Base-by-base conservation (phyloP, 2,329 filamentous ascomycete species). In the Remersonia thermophila region DNA sequence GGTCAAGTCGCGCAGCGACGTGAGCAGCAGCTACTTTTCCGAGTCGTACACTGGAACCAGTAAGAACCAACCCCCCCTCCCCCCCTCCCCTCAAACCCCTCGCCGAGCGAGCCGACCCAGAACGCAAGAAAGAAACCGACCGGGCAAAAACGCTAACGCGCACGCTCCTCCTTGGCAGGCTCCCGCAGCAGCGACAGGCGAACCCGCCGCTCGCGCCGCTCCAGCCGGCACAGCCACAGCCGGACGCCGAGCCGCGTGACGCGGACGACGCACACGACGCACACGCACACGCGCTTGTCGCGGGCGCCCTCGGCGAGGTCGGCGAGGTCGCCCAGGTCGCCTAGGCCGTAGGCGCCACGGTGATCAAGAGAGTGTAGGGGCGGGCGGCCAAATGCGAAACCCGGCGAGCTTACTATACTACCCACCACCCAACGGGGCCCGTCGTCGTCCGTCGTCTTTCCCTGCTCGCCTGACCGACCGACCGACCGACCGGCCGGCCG, bases 41-140 rank as follows among this genome's bases (percentile, higher is more conserved):
- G 67, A 68, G 50, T 69, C 64, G 35, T 74, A 71, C 54, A 65
- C 63, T 15, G 63, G 60, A 43, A 63, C 64, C 44, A 71, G 69
- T 72, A 59, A 67, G 69, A n/a, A n/a, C n/a, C n/a, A n/a, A n/a
- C n/a, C n/a, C n/a, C n/a, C n/a, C n/a, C 70, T 51, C 45, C 39
- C 20, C 29, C 37, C 36, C 31, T 25, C 31, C 37, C 27, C 12
- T 20, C 17, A 9, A n/a, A n/a, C n/a, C n/a, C n/a, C n/a, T n/a
- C n/a, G n/a, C n/a, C n/a, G n/a, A n/a, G n/a, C n/a, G n/a, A n/a
- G n/a, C n/a, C n/a, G n/a, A n/a, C n/a, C n/a, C n/a, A n/a, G n/a
- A n/a, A n/a, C n/a, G n/a, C n/a, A n/a, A n/a, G n/a, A n/a, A n/a
- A n/a, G n/a, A n/a, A n/a, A n/a, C n/a, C n/a, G n/a, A n/a, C n/a